Percentiles rank a stretch among this genome's conserved stretches.
Evolutionary conservation across 2,329 filamentous ascomycete genomes (phyloP).

Genomic region (Emmonsiellopsis sp.): DNA sequence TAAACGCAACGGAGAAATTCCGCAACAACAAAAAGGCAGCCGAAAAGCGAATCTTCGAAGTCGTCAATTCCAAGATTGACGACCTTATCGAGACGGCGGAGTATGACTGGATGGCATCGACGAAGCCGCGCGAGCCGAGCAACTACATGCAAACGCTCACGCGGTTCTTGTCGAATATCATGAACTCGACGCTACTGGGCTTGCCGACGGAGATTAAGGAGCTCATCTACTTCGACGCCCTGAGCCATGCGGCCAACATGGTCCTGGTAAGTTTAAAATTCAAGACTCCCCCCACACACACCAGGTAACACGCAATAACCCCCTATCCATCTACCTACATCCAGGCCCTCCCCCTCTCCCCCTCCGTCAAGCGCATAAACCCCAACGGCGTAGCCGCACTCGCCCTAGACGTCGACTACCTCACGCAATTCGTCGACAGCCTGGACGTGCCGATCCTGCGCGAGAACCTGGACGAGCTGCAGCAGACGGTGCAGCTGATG

Average conservation of each 20-base stretch:
- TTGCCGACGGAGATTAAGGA: conserved; percentile 95
- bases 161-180: conserved; percentile 86
- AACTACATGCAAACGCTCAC: conserved; percentile 96
- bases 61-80: conserved; percentile 98
- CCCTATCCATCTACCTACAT: conserved; percentile 9
- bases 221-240: conserved; percentile 92
- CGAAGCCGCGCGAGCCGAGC: conserved; percentile 62
- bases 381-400: conserved; percentile 74
- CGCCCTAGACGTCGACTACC: conserved; percentile 71
- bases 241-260: conserved; percentile 80
- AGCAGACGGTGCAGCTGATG: conserved; percentile 86
- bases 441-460: conserved; percentile 82
- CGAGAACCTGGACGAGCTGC: conserved; percentile 83
- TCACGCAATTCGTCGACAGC: conserved; percentile 76
- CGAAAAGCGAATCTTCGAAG: conserved; percentile 94
- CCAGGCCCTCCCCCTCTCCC: conserved; percentile 67
- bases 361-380: conserved; percentile 76
- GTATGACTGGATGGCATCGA: conserved; percentile 73
- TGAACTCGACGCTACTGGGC: conserved; percentile 86
- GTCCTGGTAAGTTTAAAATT: conserved; percentile 60
- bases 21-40: conserved; percentile 86
- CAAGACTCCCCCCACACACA: conserved; percentile 15
- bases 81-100: conserved; percentile 95
- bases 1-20: conserved; percentile 80
- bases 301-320: not conserved